Conservation (phyloP, 352 stramenopile genomes). For the Discostella stelligera region DNA sequence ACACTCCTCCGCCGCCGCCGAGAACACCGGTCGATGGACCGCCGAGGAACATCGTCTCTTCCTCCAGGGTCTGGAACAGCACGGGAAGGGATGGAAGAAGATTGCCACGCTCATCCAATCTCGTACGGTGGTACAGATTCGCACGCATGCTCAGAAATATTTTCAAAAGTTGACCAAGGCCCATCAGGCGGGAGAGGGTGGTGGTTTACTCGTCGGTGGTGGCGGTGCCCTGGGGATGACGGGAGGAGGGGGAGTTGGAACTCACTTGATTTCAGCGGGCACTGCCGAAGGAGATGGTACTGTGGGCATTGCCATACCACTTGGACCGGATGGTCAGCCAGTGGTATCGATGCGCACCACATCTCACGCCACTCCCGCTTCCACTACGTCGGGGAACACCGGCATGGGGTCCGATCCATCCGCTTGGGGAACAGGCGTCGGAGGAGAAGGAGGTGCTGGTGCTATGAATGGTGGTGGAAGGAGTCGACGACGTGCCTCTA, state of each 20-base stretch:
- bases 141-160: conserved; percentile 97
- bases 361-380: neutral
- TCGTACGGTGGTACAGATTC: conserved; percentile 95
- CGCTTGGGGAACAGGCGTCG: conserved; percentile 32
- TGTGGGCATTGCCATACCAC: neutral
- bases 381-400: conserved; percentile 19
- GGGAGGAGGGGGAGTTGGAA: neutral
- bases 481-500: conserved; percentile 1
- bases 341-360: conserved; percentile 8
- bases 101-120: conserved; percentile 93
- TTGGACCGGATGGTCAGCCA: conserved; percentile 3
- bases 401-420: conserved; percentile 42
- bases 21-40: conserved; percentile 81
- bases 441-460: conserved; percentile 24
- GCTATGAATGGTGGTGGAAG: conserved; percentile 1
- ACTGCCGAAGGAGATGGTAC: neutral
- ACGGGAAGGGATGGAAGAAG: conserved; percentile 97
- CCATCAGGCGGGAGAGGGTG: conserved; percentile 29
- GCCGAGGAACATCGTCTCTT: conserved; percentile 82
- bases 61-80: conserved; percentile 90
- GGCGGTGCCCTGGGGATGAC: neutral
- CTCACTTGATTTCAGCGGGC: neutral
- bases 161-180: conserved; percentile 87
- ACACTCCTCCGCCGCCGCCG: conserved; percentile 10
- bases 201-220: neutral